Conservation (phyloP, 768 basidiomycete genomes). For the Rhizopogon vesiculosus region DNA sequence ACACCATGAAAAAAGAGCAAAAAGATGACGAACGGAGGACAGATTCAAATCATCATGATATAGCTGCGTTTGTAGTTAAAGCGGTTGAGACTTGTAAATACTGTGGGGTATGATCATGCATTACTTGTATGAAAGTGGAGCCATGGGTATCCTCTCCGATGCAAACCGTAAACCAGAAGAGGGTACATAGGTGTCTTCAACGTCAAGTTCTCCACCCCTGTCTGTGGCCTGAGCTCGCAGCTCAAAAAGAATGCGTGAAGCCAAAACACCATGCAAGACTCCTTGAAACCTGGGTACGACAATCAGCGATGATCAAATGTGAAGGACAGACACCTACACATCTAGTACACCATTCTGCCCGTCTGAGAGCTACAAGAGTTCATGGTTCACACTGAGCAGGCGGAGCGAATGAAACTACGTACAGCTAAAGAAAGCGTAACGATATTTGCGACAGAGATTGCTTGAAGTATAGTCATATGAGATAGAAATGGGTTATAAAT, state of each 20-base stretch:
- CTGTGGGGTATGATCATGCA: slow-evolving; percentile 4
- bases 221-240: background rate
- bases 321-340: slow-evolving; percentile 2
- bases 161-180: slow-evolving; percentile 1
- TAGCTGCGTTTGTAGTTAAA: too few species aligned
- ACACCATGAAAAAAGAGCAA: too few species aligned
- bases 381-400: background rate
- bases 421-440: slow-evolving; percentile 5
- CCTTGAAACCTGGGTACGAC: slow-evolving; percentile 5
- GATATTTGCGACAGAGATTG: slow-evolving; percentile 3
- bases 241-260: slow-evolving; percentile 9
- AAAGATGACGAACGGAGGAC: too few species aligned
- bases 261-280: slow-evolving; percentile 8
- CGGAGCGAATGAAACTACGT: background rate
- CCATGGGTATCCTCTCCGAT: background rate
- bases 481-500: background rate
- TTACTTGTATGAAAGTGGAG: background rate
- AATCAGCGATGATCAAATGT: background rate
- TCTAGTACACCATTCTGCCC: slow-evolving; percentile 6
- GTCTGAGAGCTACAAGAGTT: background rate
- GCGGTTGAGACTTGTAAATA: too few species aligned
- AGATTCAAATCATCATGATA: too few species aligned
- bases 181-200: background rate
- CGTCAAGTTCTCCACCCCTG: background rate
- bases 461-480: background rate